Evolutionary conservation across 257 asterid genomes (phyloP).

Genomic region (Nicotiana noctiflora): DNA sequence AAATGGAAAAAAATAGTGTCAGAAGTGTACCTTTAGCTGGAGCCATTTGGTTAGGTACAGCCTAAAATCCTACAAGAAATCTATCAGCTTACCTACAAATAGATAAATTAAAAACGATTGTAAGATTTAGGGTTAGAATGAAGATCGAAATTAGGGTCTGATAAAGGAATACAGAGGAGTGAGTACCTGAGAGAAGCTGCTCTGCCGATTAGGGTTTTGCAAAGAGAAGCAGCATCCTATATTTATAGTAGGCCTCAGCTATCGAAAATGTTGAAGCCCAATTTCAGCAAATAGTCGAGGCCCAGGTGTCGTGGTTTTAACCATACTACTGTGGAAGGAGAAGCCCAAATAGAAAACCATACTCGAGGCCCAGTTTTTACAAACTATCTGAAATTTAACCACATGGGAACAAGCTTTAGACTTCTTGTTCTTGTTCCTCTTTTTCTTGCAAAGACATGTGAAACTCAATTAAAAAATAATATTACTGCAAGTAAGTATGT

Average conservation of each 20-base stretch:
- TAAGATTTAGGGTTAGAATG: background rate
- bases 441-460: too few species aligned
- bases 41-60: conserved; percentile 28
- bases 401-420: too few species aligned
- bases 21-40: conserved; percentile 48
- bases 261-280: background rate
- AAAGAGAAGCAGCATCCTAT: too few species aligned
- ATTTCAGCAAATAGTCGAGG: background rate
- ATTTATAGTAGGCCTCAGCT: background rate
- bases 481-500: too few species aligned
- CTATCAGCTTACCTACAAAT: conserved; percentile 21
- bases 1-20: background rate
- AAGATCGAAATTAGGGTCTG: background rate
- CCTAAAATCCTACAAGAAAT: background rate
- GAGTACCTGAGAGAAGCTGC: background rate
- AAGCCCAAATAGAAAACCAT: background rate
- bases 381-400: too few species aligned
- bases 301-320: background rate
- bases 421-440: too few species aligned
- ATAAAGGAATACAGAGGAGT: background rate
- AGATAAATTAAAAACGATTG: background rate
- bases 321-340: background rate
- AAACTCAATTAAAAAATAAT: too few species aligned
- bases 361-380: too few species aligned
- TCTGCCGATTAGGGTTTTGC: conserved; percentile 29